These are phyloP conservation scores for Mrakia hoshinonis DNA, from an alignment of 768 basidiomycete species.

Conservation along the genomic window DNA sequence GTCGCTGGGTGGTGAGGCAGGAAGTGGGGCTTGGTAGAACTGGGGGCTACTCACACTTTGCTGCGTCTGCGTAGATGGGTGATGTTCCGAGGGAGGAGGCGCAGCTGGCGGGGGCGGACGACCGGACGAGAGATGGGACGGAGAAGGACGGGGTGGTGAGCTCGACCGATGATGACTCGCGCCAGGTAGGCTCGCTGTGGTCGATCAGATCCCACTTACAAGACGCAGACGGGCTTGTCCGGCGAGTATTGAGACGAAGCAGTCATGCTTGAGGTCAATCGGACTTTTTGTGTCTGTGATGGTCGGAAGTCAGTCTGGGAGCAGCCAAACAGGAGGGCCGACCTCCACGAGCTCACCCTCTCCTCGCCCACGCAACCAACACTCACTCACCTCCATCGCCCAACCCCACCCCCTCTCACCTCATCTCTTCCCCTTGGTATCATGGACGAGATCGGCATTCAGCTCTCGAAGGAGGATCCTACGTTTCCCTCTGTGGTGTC, in stretches of 20 bases:
- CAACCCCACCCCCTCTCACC: neutral
- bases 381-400: neutral
- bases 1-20: neutral
- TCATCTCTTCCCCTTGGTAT: neutral
- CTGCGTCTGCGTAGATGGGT: constrained; percentile 1
- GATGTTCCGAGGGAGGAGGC: constrained; percentile 13
- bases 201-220: neutral
- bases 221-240: constrained; percentile 4
- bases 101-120: neutral
- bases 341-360: neutral
- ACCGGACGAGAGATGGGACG: neutral
- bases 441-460: constrained; percentile 84
- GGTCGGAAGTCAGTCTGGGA: neutral
- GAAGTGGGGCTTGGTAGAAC: neutral
- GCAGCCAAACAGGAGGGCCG: neutral
- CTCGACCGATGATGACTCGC: neutral
- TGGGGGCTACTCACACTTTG: constrained; percentile 2
- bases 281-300: neutral
- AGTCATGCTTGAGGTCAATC: neutral
- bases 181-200: neutral
- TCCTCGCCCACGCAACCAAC: neutral
- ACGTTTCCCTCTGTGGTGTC: constrained; percentile 78
- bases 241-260: neutral
- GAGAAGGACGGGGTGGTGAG: neutral
- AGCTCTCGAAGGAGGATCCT: constrained; percentile 55